Evolutionary conservation across 352 stramenopile species (phyloP), one percentile per base, ranked within the genome.

Genomic region (Globisporangium iwayamae): DNA sequence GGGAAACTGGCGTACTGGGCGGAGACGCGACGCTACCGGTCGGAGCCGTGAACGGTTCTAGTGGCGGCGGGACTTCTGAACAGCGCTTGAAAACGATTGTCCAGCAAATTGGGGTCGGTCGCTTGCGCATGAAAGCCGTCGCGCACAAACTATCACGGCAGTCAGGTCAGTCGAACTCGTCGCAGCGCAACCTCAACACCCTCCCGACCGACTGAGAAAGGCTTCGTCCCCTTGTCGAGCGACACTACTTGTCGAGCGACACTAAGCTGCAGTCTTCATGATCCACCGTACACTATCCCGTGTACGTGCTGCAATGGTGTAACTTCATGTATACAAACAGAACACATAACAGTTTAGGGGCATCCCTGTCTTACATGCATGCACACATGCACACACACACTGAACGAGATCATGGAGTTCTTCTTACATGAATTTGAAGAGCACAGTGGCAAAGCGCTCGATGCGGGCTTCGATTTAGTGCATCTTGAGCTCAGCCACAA

Each of bases 1-100:
- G 30, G 6, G 30, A 54, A 14, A 7, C 30, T 16, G n/a, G 32
- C 10, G 25, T 18, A 7, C 50, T 38, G 14, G 41, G 16, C 11
- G 22, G 51, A 18, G 16, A 30, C 9, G n/a, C 30, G 10, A 16
- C 28, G 20, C 30, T 30, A 7, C 28, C 30, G 1, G n/a, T 32
- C 4, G n/a, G 20, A 38, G 22, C 58, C 1, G 30, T 43, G 25
- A 34, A 7, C 13, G 6, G 38, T 47, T 53, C 5, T 6, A 52
- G 13, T 25, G 43, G 28, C 4, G 14, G 36, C 45, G 11, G 28
- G n/a, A 22, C 20, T 7, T 13, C 48, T 13, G 22, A 51, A 18
- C 14, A 22, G 16, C 62, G 54, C 34, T 52, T 67, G 11, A 62
- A 62, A 16, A 67, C 4, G 16, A 60, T 67, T 34, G 62, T 57